These are phyloP conservation scores for Cymbopogon citratus DNA, from an alignment of 176 grass and related monocot genomes.

Conservation along the genomic window DNA sequence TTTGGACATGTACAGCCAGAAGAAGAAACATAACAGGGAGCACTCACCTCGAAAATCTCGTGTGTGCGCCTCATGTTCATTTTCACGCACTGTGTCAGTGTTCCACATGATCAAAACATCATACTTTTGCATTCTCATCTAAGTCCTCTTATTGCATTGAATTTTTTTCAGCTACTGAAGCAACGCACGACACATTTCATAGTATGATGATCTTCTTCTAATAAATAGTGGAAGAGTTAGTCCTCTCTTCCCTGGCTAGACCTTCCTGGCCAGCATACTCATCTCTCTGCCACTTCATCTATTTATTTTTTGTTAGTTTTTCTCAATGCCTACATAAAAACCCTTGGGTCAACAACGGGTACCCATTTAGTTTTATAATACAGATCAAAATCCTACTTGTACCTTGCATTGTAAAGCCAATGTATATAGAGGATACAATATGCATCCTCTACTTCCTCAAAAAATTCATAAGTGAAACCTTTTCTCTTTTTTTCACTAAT, in stretches of 20 bases:
- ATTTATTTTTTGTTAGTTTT: background rate
- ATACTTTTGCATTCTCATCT: background rate
- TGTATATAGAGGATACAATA: background rate
- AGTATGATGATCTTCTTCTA: background rate
- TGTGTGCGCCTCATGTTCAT: slow-evolving; percentile 89
- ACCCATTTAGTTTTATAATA: background rate
- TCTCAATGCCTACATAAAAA: background rate
- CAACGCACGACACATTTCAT: background rate
- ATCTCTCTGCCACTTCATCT: background rate
- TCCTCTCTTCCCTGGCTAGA: background rate
- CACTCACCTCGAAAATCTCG: slow-evolving; percentile 60
- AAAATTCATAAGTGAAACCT: background rate
- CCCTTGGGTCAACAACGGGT: background rate
- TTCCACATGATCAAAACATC: background rate
- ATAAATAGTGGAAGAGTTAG: background rate
- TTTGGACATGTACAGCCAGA: background rate
- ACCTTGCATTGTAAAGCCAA: background rate
- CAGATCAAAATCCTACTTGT: background rate
- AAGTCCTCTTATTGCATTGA: background rate
- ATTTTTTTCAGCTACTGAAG: background rate
- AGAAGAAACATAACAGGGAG: background rate
- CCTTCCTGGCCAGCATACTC: background rate
- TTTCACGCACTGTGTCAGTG: background rate
- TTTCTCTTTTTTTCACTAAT: background rate
- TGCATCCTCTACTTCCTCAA: too few species aligned